These are phyloP conservation scores for Przewalskia tangutica DNA, from an alignment of 257 asterid species.

Conservation along the genomic window DNA sequence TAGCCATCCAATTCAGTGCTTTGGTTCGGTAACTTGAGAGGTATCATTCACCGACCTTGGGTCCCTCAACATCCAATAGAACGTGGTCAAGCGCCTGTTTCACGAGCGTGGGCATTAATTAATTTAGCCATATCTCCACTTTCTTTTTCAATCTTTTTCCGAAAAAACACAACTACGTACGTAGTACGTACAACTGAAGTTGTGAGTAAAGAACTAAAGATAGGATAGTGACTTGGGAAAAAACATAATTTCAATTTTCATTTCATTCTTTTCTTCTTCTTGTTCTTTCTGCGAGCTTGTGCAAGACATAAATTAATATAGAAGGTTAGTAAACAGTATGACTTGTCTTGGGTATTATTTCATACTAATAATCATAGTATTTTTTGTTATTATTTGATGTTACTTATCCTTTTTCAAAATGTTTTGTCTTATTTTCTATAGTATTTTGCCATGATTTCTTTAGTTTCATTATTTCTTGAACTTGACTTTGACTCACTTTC, in stretches of 20 bases:
- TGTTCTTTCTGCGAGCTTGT: no score
- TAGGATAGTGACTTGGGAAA: background rate
- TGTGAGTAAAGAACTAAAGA: background rate
- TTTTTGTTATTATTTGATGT: no score
- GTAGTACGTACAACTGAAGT: background rate
- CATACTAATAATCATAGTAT: no score
- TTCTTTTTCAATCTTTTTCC: background rate
- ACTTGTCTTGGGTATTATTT: no score
- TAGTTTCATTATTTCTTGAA: no score
- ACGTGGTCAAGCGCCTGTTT: constrained; percentile 4
- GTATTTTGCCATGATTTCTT: no score
- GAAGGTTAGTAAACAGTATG: no score
- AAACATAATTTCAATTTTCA: background rate
- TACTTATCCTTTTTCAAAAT: no score
- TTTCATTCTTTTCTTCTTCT: background rate
- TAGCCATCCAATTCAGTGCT: background rate
- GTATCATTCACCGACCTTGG: background rate
- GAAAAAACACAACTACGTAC: background rate
- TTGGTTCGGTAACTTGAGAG: background rate
- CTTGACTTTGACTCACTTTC: no score
- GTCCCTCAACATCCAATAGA: constrained; percentile 3
- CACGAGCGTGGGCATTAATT: background rate
- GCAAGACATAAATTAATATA: no score
- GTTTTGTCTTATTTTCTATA: no score
- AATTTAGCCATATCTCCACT: background rate